A percentile compares a stretch with the other conserved stretches of the same genome.
phyloP scores from a whole-genome alignment of 148 eudicot genomes.

The Euryodendron excelsum region DNA sequence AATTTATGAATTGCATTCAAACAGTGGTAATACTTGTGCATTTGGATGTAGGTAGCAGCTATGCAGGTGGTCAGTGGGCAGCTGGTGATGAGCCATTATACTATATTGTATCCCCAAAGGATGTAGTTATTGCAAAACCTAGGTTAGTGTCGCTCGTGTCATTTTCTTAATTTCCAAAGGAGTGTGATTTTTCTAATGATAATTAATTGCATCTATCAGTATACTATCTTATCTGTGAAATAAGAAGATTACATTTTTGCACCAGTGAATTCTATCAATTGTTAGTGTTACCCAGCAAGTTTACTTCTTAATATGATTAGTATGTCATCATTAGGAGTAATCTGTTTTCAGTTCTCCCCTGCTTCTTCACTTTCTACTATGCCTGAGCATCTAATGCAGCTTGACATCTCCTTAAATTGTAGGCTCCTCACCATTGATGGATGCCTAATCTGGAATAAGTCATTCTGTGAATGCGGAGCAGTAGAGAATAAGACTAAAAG shows the following conservation, averaged over 20 bases:
- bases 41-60: conserved; percentile 72
- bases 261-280: background rate
- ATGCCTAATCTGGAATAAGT: background rate
- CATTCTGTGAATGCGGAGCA: background rate
- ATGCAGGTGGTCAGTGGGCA: conserved; percentile 88
- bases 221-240: conserved; percentile 1
- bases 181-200: background rate
- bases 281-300: conserved; percentile 1
- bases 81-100: conserved; percentile 97
- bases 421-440: background rate
- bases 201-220: background rate
- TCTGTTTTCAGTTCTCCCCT: background rate
- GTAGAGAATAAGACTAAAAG: background rate
- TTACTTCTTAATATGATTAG: background rate
- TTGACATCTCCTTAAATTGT: background rate
- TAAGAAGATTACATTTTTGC: background rate
- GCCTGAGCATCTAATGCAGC: background rate
- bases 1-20: conserved; percentile 10
- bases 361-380: background rate
- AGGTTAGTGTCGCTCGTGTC: conserved; percentile 44
- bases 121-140: conserved; percentile 94
- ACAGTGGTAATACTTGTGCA: conserved; percentile 11
- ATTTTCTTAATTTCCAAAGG: background rate
- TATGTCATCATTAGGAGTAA: background rate
- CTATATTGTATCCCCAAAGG: conserved; percentile 95